Evolutionary conservation across 2,329 filamentous ascomycete genomes (phyloP).

Genomic region (Ophiostoma ulmi): DNA sequence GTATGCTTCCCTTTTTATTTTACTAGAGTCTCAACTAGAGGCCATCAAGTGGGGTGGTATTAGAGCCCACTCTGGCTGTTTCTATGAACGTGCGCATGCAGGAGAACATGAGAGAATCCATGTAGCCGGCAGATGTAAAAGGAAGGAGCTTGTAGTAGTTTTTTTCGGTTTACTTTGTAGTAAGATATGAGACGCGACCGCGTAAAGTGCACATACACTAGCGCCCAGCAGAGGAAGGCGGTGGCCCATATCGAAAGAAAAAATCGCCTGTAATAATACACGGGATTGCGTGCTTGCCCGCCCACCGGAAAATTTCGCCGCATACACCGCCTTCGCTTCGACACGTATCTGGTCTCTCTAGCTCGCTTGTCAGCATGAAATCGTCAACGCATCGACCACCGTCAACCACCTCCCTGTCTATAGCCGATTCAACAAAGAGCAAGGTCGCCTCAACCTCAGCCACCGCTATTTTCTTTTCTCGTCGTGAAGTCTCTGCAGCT

Average conservation of each 20-base stretch:
- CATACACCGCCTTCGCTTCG: background rate
- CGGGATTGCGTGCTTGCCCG: background rate
- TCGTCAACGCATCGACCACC: background rate
- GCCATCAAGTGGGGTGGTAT: background rate
- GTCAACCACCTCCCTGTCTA: slow-evolving; percentile 2
- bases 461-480: background rate
- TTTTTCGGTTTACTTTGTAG: too few species aligned
- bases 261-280: background rate
- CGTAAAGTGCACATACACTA: background rate
- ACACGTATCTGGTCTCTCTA: background rate
- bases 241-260: background rate
- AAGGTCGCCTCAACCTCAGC: background rate
- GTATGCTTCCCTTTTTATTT: background rate
- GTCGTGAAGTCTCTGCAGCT: background rate
- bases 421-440: background rate
- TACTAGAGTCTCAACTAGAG: background rate
- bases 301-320: slow-evolving; percentile 10
- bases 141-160: background rate
- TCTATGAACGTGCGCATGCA: slow-evolving; percentile 5
- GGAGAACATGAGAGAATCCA: slow-evolving; percentile 8
- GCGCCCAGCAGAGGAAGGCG: background rate
- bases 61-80: background rate
- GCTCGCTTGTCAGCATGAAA: background rate
- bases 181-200: slow-evolving; percentile 1
- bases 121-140: background rate